phyloP scores from a whole-genome alignment of 352 stramenopile species.

The Blastocystis sp. region DNA sequence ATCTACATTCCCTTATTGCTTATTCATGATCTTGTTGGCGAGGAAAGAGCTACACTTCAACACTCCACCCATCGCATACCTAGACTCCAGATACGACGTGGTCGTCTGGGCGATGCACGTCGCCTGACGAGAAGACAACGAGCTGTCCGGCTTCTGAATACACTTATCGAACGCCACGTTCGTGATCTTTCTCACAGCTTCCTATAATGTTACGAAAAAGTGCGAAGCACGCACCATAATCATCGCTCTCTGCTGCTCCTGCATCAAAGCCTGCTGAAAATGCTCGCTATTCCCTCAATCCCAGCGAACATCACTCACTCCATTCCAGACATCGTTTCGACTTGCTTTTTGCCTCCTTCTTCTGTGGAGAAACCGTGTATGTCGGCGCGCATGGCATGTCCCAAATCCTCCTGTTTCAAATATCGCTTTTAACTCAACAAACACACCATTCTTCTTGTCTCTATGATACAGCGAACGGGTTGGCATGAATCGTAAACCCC shows the following conservation, averaged over 20 bases:
- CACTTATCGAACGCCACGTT: constrained; percentile 64
- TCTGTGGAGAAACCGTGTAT: too few relatives aligned
- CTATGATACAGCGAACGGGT: constrained; percentile 79
- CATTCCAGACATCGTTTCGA: too few relatives aligned
- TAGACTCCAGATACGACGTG: constrained; percentile 44
- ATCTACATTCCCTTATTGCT: constrained; percentile 5
- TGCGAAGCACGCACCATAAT: constrained; percentile 15
- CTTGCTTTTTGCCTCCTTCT: too few relatives aligned
- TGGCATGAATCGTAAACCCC: constrained; percentile 85
- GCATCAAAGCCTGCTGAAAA: constrained; percentile 62
- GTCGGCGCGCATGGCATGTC: too few relatives aligned
- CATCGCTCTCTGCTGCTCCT: constrained; percentile 62
- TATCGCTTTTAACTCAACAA: too few relatives aligned
- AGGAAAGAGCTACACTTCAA: not conserved
- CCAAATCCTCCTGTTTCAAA: too few relatives aligned
- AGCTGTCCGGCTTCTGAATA: constrained; percentile 27
- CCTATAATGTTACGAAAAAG: not conserved
- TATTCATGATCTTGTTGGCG: constrained; percentile 33
- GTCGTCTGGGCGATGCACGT: constrained; percentile 45
- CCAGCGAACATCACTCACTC: too few relatives aligned
- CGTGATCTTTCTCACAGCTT: constrained; percentile 37
- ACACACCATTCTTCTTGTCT: too few relatives aligned
- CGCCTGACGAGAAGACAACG: constrained; percentile 44
- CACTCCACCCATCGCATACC: not conserved
- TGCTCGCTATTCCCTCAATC: not conserved